Base-by-base conservation (phyloP, 768 basidiomycete species). In the Plicaturopsis crispa region DNA sequence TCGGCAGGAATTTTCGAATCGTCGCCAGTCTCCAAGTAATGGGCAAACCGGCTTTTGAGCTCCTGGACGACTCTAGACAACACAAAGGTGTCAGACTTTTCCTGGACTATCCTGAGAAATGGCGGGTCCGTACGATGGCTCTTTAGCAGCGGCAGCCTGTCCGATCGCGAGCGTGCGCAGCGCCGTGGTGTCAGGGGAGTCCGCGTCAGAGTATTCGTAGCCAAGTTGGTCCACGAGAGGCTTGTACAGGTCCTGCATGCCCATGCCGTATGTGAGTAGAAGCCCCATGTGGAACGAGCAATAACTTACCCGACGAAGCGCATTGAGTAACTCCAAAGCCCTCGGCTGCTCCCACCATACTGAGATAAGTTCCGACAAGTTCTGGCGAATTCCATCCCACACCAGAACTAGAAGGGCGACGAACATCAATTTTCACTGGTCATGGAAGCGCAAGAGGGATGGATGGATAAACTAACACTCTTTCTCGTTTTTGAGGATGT, bases 331-430 rank as follows among this genome's bases (percentile, higher is more conserved):
- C 24, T 67, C 69, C 24, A 63, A 66, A 47, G 69, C 64, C 20
- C 62, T 67, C 23, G 59, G 63, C 51, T 89, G 63, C 57, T 94
- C 91, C 84, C 88, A 96, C 85, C 90, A 96, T 2, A 78, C 73
- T 5, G 67, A 71, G 7, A 66, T 54, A 21, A 96, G 57, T 24
- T 63, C 56, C 19, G 52, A 48, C 35, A 97, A 57, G 36, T 70
- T 77, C 8, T 65, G 62, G 3, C 70, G 60, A 33, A 93, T 78
- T 40, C 76, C 76, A 35, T 74, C 66, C 89, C 86, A 92, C 12
- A 94, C 87, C 43, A 89, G 68, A 59, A 80, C 90, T 90, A 48
- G n/a, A 30, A 21, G 28, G 6, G 22, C 43, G 22, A 31, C 5
- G 7, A n/a, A n/a, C n/a, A n/a, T n/a, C n/a, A n/a, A n/a, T n/a